Evolutionary conservation across 2,329 filamentous ascomycete genomes (phyloP).

Genomic region (Epichloe uncinata): DNA sequence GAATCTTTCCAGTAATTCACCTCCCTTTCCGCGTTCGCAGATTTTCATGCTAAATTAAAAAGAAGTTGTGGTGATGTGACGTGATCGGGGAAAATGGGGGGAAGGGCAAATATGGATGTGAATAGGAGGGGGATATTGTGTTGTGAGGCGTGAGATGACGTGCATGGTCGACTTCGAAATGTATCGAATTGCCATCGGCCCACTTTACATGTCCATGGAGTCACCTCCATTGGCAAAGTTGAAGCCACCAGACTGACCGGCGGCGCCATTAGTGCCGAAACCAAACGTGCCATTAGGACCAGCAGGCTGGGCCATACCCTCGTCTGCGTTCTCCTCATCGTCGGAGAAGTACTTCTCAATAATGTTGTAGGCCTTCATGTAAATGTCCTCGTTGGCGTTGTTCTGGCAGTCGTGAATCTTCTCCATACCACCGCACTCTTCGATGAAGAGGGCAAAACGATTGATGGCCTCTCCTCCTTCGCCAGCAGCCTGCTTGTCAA

Average conservation of each 20-base stretch:
- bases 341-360: constrained; percentile 99
- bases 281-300: constrained; percentile 63
- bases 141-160: background rate
- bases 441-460: constrained; percentile 93
- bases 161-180: background rate
- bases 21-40: constrained; percentile 14
- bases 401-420: constrained; percentile 99
- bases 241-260: constrained; percentile 63
- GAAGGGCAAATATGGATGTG: constrained; percentile 8
- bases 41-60: constrained; percentile 22
- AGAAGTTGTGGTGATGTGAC: constrained; percentile 17
- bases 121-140: constrained; percentile 5
- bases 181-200: background rate
- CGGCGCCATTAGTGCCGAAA: constrained; percentile 52
- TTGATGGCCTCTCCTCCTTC: constrained; percentile 72
- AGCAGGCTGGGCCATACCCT: constrained; percentile 57
- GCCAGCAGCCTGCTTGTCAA: constrained; percentile 85
- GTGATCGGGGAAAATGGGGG: constrained; percentile 16
- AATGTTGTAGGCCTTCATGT: constrained; percentile 99
- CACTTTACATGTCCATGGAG: constrained; percentile 51
- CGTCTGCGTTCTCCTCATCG: constrained; percentile 86
- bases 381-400: constrained; percentile 99
- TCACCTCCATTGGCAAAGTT: constrained; percentile 71
- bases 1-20: constrained; percentile 12
- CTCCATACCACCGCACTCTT: constrained; percentile 98